Conservation (phyloP, 1,139 yeast genomes). For the Saccharomyces hybrid region DNA sequence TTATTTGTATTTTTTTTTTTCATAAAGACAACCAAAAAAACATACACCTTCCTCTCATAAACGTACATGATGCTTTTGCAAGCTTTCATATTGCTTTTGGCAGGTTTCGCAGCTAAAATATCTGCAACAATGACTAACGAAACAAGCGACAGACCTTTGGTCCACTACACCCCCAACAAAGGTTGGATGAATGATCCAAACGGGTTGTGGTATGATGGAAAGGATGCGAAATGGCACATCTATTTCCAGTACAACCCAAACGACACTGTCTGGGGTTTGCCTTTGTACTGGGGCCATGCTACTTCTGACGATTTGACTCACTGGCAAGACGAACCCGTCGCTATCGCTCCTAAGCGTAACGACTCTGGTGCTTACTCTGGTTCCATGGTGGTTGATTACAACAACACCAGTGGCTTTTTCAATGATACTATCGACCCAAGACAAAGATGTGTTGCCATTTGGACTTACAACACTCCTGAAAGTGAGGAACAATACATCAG, state of each 20-base stretch:
- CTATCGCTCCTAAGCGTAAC: slow-evolving; percentile 26
- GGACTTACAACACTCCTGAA: slow-evolving; percentile 28
- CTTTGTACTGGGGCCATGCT: background rate
- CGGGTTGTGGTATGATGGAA: slow-evolving; percentile 25
- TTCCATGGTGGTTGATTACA: slow-evolving; percentile 32
- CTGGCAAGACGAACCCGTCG: slow-evolving; percentile 32
- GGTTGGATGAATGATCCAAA: slow-evolving; percentile 32
- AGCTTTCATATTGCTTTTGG: background rate
- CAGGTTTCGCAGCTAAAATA: background rate
- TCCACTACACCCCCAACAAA: slow-evolving; percentile 21
- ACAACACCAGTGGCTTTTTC: slow-evolving; percentile 36
- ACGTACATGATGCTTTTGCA: background rate
- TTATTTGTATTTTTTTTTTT: background rate
- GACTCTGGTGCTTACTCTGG: slow-evolving; percentile 34
- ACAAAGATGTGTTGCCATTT: slow-evolving; percentile 34
- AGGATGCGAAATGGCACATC: slow-evolving; percentile 26
- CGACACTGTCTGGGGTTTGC: background rate
- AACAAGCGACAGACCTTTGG: slow-evolving; percentile 16
- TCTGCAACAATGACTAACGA: background rate
- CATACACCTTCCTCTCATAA: background rate
- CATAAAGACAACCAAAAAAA: background rate
- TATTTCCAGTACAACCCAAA: slow-evolving; percentile 31
- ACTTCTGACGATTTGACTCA: slow-evolving; percentile 31
- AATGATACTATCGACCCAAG: slow-evolving; percentile 24
- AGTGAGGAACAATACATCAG: slow-evolving; percentile 32